A percentile compares a stretch with the other conserved stretches of the same genome.
phyloP scores from a whole-genome alignment of 352 stramenopile genomes.

The Pythium guiyangense region DNA sequence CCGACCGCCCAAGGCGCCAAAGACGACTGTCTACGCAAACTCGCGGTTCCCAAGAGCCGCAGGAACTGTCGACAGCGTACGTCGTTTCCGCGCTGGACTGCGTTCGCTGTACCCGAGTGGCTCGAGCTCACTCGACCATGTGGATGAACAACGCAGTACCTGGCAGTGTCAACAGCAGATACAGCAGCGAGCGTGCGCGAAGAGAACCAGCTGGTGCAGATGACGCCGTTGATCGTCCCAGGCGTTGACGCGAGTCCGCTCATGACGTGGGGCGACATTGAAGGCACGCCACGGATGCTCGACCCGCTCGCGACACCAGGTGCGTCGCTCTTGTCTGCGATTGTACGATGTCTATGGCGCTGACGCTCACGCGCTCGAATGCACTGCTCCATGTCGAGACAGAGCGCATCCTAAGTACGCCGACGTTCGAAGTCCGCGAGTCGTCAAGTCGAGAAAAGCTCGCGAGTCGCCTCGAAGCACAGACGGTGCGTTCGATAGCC shows the following conservation, averaged over 20 bases:
- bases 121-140: too few relatives aligned
- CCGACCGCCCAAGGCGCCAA: constrained; percentile 24
- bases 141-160: constrained; percentile 1
- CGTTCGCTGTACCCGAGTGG: background rate
- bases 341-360: background rate
- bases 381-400: background rate
- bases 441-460: constrained; percentile 58
- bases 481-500: constrained; percentile 31
- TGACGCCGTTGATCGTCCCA: constrained; percentile 75
- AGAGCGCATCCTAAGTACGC: constrained; percentile 35
- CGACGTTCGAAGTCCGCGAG: constrained; percentile 64
- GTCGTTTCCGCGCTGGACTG: background rate
- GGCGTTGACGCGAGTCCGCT: constrained; percentile 69
- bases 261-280: constrained; percentile 86
- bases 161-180: constrained; percentile 1
- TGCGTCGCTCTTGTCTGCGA: constrained; percentile 15
- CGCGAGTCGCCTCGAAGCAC: constrained; percentile 47
- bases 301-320: constrained; percentile 30
- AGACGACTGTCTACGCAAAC: constrained; percentile 69
- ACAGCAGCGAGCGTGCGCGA: constrained; percentile 8
- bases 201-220: constrained; percentile 55
- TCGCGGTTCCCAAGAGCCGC: constrained; percentile 44
- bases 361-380: background rate
- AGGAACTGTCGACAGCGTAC: background rate
- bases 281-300: constrained; percentile 68